Evolutionary conservation across 495 filamentous ascomycete species (phyloP).

Genomic region (Penicillium coprophilum): DNA sequence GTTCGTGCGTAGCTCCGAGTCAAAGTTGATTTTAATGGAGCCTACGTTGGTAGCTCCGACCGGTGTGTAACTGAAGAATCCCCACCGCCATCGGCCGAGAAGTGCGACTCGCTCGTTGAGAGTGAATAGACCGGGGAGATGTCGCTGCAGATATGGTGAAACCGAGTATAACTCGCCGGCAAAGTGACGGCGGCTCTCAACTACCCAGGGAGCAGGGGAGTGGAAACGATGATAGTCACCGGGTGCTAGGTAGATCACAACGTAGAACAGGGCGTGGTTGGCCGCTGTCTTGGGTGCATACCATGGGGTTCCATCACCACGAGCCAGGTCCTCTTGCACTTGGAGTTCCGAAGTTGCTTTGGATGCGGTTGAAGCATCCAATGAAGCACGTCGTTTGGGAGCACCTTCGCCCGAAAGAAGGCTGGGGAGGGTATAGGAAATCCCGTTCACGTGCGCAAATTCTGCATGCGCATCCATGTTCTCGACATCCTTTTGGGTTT

Average conservation of each 20-base stretch:
- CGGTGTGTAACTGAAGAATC: constrained; percentile 94
- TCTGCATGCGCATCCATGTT: constrained; percentile 77
- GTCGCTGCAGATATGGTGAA: constrained; percentile 88
- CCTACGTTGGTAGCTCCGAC: constrained; percentile 99
- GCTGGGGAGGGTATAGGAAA: constrained; percentile 89
- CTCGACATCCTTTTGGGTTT: constrained; percentile 34
- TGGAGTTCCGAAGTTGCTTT: constrained; percentile 68
- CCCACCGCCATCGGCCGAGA: constrained; percentile 91
- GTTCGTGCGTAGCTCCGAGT: constrained; percentile 91
- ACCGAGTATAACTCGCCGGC: constrained; percentile 95
- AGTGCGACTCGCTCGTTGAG: constrained; percentile 95
- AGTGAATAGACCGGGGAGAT: constrained; percentile 89
- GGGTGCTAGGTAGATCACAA: constrained; percentile 95
- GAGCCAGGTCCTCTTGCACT: constrained; percentile 80
- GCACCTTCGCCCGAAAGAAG: constrained; percentile 71
- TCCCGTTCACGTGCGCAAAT: constrained; percentile 94
- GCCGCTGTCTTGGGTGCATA: constrained; percentile 65
- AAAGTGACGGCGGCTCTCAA: constrained; percentile 87
- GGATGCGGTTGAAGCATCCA: constrained; percentile 67
- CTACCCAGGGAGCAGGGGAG: constrained; percentile 91
- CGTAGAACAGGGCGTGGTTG: constrained; percentile 78
- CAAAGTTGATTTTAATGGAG: constrained; percentile 96
- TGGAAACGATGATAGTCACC: constrained; percentile 99
- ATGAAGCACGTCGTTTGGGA: constrained; percentile 38
- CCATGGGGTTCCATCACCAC: constrained; percentile 68